Evolutionary conservation across 164 flowering plant genomes (phyloP), one percentile per base, ranked within the genome.

Genomic region (Aristolochia contorta): DNA sequence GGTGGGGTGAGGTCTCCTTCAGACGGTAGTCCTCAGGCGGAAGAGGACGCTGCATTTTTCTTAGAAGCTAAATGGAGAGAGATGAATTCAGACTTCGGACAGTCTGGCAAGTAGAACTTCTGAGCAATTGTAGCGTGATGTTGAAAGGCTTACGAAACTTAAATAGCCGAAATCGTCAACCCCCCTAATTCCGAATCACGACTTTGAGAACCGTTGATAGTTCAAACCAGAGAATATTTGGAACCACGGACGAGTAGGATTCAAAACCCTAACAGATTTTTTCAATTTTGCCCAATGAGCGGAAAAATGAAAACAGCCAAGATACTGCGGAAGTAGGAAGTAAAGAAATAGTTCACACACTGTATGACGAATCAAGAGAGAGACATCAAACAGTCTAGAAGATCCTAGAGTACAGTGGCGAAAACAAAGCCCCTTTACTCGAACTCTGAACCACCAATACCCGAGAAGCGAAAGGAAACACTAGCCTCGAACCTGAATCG

Each of bases 1-100:
- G 84, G 56, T 80, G 84, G 41, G 97, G 97, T 1, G 79, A 68
- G 59, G 97, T 91, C 77, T 84, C 91, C 71, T 82, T 89, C 13
- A 91, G 75, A 15, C 83, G 75, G 63, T 78, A 91, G 57, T 91
- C 97, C 48, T 76, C 79, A 12, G 73, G 67, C 23, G 81, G 86
- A 1, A 69, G 83, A 19, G 63, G 58, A 15, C 57, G 57, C 58
- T 53, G 58, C 58, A 51, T 53, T 45, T 23, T 50, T 52, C 27
- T 12, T 24, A 18, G 53, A 18, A 18, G 53, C 53, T 49, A 37
- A 37, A 37, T 37, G 43, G 12, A 47, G 16, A 56, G 23, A 27
- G 3, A 27, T 2, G 30, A 27, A 5, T 27, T 27, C 30, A 27
- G 5, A 56, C 25, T 3, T 8, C 43, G 12, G 43, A 37, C 43